Base-by-base conservation (phyloP, 1,139 yeast genomes). In the Yarrowia galli region DNA sequence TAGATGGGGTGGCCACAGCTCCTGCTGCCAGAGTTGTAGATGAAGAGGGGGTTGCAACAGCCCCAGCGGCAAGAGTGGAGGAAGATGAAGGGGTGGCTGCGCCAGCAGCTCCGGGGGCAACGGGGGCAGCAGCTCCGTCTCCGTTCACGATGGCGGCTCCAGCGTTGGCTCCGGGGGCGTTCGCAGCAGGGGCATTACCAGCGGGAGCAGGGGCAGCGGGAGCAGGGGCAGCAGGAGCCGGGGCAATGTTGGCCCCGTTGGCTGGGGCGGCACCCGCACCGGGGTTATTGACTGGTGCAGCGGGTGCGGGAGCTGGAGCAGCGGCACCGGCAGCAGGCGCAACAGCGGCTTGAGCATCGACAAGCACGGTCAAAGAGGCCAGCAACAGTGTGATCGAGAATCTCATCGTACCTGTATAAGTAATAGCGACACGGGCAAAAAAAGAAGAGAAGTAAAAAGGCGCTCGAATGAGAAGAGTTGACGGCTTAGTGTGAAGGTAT, bases 181-280 rank as follows among this genome's bases (percentile, higher is more conserved):
- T 54, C 3, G 51, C 64, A 25, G 64, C 64, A 3, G 64, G 51
- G 6, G 48, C 48, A 23, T 18, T 20, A 9, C 20, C 53, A n/a
- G 45, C 36, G 22, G 61, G 36, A 13, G 61, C 61, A 18, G 61
- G 35, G 12, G 32, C 35, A 40, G 53, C 53, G 12, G 53, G 53
- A 10, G 53, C 53, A 13, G 53, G 36, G 8, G 42, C 56, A 51
- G 42, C 43, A 8, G 45, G 32, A 18, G 48, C 48, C 13, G 63
- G 63, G n/a, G 48, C 48, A 35, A 22, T n/a, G 63, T 56, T 56
- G 40, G 63, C 63, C 22, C 61, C 61, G 43, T 40, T 40, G 16
- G 58, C 58, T 18, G 43, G 43, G n/a, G 63, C 63, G 15, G 46
- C 36, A 9, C 46, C 63, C 2, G 49, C 49, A 56, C 43, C 43